Percentiles rank a stretch among this genome's conserved stretches.
Evolutionary conservation across 352 stramenopile species (phyloP).

Genomic region (Phytophthora idaei): DNA sequence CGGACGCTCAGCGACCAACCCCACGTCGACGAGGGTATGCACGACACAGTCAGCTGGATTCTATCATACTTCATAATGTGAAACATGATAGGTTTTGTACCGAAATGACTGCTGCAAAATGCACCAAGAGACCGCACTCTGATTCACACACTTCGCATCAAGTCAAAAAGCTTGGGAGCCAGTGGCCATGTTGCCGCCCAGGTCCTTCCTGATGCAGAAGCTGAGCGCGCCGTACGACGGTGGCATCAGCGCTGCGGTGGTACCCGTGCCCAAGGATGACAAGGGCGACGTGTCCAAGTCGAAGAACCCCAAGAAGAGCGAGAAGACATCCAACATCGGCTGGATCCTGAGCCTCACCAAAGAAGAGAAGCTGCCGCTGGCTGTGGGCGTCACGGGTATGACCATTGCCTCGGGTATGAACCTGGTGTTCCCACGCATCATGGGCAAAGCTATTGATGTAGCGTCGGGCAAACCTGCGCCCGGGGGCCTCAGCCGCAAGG

Average conservation of each 20-base stretch:
- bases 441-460: slow-evolving; percentile 89
- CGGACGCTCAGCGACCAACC: slow-evolving; percentile 1
- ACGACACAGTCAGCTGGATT: background rate
- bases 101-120: background rate
- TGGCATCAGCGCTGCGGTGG: slow-evolving; percentile 15
- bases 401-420: slow-evolving; percentile 88
- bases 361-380: slow-evolving; percentile 72
- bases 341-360: slow-evolving; percentile 75
- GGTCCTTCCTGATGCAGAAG: slow-evolving; percentile 78
- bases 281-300: background rate
- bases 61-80: slow-evolving; percentile 11
- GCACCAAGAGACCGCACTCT: slow-evolving; percentile 9
- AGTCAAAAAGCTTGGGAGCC: background rate
- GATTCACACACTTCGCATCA: background rate
- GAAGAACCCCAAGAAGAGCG: slow-evolving; percentile 15
- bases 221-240: slow-evolving; percentile 45
- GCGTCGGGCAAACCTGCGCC: slow-evolving; percentile 77
- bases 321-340: slow-evolving; percentile 49
- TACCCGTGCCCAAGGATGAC: background rate
- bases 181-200: slow-evolving; percentile 58
- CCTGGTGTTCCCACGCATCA: slow-evolving; percentile 88
- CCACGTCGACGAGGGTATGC: background rate
- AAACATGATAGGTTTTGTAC: background rate
- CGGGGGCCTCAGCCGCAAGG: slow-evolving; percentile 75
- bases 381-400: slow-evolving; percentile 79